These are phyloP conservation scores for Ramaria rubella DNA, from an alignment of 768 basidiomycete species.

Conservation along the genomic window DNA sequence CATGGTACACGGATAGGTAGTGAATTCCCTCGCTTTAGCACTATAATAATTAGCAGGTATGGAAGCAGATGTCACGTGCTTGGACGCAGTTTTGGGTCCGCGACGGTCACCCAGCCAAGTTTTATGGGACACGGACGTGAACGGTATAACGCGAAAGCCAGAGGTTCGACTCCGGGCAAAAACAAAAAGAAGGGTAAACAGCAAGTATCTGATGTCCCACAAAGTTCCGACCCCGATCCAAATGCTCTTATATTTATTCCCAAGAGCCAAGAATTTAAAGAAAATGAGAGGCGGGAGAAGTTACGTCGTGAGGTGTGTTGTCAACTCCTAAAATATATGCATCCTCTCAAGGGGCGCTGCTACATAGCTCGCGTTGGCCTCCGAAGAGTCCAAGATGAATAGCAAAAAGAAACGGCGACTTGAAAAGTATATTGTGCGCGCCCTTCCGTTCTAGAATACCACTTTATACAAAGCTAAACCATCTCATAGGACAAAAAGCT, in stretches of 20 bases:
- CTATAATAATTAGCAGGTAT: too few species aligned
- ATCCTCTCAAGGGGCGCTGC: background rate
- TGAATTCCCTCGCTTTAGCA: too few species aligned
- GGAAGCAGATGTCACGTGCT: too few species aligned
- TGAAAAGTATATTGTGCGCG: slow-evolving; percentile 82
- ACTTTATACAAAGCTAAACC: background rate
- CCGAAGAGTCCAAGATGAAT: slow-evolving; percentile 68
- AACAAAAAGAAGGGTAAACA: slow-evolving; percentile 60
- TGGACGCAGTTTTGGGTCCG: too few species aligned
- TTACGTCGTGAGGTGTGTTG: slow-evolving; percentile 53
- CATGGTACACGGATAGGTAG: too few species aligned
- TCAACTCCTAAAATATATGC: slow-evolving; percentile 3
- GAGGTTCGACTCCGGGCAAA: slow-evolving; percentile 50
- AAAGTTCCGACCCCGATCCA: slow-evolving; percentile 33
- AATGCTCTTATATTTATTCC: slow-evolving; percentile 53
- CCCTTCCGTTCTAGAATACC: background rate
- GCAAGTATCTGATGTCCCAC: slow-evolving; percentile 18
- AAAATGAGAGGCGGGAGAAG: slow-evolving; percentile 50
- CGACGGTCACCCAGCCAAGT: too few species aligned
- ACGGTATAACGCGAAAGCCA: slow-evolving; percentile 60
- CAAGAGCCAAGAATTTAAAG: slow-evolving; percentile 57
- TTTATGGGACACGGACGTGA: too few species aligned
- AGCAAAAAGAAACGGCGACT: slow-evolving; percentile 83
- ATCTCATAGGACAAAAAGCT: slow-evolving; percentile 74
- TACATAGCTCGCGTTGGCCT: slow-evolving; percentile 22